Conservation (phyloP, 129 eudicot genomes). For the Lonicera japonica region DNA sequence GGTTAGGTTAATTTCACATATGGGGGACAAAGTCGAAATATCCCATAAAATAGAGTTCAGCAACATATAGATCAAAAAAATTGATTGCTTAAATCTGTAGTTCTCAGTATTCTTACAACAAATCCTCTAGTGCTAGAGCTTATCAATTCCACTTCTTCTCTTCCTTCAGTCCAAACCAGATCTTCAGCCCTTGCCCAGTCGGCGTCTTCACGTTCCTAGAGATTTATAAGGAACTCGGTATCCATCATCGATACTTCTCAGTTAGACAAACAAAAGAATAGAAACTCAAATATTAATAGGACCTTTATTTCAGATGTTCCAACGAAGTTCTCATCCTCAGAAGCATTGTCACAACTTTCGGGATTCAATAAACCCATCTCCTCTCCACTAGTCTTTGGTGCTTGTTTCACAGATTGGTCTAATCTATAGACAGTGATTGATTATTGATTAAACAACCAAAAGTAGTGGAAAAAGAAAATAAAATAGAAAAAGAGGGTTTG, state of each 20-base stretch:
- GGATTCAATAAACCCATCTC: conserved; percentile 15
- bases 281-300: conserved; percentile 5
- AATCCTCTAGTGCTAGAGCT: conserved; percentile 77
- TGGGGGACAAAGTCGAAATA: too few relatives aligned
- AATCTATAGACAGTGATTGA: conserved; percentile 43
- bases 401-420: conserved; percentile 41
- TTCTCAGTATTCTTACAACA: conserved; percentile 46
- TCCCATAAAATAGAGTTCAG: too few relatives aligned
- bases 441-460: conserved; percentile 9
- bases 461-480: neutral
- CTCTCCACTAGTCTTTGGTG: conserved; percentile 18
- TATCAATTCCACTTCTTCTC: conserved; percentile 77
- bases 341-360: conserved; percentile 25
- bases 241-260: conserved; percentile 3
- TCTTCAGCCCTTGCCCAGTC: conserved; percentile 78
- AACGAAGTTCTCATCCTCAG: conserved; percentile 38
- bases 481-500: conserved; percentile 1
- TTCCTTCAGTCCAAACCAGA: conserved; percentile 44
- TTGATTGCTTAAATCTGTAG: neutral
- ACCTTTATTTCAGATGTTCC: conserved; percentile 46
- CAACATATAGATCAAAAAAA: conserved; percentile 11
- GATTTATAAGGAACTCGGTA: conserved; percentile 11
- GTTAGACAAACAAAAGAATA: neutral
- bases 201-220: conserved; percentile 57
- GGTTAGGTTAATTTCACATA: too few relatives aligned